Evolutionary conservation across 768 basidiomycete species (phyloP), one percentile per base, ranked within the genome.

Genomic region (Lepiota venenata): DNA sequence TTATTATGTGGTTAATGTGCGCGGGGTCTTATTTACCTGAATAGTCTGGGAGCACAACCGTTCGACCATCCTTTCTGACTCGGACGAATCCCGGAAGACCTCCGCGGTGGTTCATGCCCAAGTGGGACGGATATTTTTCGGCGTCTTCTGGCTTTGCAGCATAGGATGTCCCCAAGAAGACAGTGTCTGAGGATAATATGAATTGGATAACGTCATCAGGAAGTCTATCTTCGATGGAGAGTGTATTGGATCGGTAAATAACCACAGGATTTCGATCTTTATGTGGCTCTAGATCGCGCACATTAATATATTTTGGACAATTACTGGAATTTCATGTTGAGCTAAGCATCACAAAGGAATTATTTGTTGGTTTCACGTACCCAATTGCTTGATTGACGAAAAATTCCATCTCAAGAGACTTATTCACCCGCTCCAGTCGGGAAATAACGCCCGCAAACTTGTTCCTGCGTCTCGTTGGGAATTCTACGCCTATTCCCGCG

Each of bases 301-400:
- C 63, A 47, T 75, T 83, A 61, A 86, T 87, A 55, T 87, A 87
- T 60, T 87, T 87, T 10, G 85, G 85, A 61, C 84, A 87, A 54
- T 85, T 85, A 42, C 85, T 85, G 25, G 15, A 16, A 15, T 36
- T 4, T 37, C 18, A 27, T 11, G 38, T 47, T 25, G 15, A 37
- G 41, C 21, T 52, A 39, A 47, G 18, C 6, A 27, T 16, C 27
- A 48, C 22, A 43, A 27, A 40, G 32, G 6, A 1, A 10, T 36
- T 47, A 15, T 40, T 52, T 12, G 37, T 56, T 16, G 12, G 25
- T 29, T 15, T 5, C 2, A 72, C 77, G 43, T 57, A 83, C 83
- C 83, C 83, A 27, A 85, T 63, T 11, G 84, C 77, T 58, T 85
- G 71, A 58, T 81, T 74, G n/a, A 85, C 79, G 0, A 59, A 53